These are phyloP conservation scores for Centella asiatica DNA, from an alignment of 129 eudicot species.

Conservation along the genomic window DNA sequence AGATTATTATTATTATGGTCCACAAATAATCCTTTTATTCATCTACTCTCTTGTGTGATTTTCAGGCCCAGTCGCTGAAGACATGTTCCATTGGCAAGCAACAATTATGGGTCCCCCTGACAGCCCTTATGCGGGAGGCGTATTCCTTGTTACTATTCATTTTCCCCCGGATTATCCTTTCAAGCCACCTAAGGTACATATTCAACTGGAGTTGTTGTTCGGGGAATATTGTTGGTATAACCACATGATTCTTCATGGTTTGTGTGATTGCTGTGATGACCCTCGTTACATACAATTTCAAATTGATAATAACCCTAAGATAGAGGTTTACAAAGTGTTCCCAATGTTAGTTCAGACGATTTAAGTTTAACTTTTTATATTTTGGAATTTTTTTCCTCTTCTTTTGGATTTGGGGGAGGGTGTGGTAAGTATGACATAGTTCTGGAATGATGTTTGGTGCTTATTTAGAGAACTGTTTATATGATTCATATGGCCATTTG, in stretches of 20 bases:
- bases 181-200: slow-evolving; percentile 67
- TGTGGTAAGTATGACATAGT: too few species aligned
- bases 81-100: slow-evolving; percentile 82
- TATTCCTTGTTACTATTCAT: slow-evolving; percentile 65
- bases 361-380: too few species aligned
- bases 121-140: slow-evolving; percentile 74
- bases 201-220: slow-evolving; percentile 6
- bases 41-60: background rate
- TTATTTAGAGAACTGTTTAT: too few species aligned
- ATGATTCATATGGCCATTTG: background rate
- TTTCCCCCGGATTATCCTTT: slow-evolving; percentile 76
- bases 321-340: too few species aligned
- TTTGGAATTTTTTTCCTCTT: too few species aligned
- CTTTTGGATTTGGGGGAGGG: too few species aligned
- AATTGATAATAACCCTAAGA: too few species aligned
- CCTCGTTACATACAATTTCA: too few species aligned
- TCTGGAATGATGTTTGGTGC: too few species aligned
- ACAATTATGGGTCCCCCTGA: slow-evolving; percentile 80
- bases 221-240: background rate
- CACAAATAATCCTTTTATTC: background rate
- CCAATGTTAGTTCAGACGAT: too few species aligned
- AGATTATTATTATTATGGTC: background rate
- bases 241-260: background rate
- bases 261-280: too few species aligned
- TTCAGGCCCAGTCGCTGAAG: slow-evolving; percentile 78